phyloP scores from a whole-genome alignment of 2,329 filamentous ascomycete species.

The Cladobotryum protrusum region DNA sequence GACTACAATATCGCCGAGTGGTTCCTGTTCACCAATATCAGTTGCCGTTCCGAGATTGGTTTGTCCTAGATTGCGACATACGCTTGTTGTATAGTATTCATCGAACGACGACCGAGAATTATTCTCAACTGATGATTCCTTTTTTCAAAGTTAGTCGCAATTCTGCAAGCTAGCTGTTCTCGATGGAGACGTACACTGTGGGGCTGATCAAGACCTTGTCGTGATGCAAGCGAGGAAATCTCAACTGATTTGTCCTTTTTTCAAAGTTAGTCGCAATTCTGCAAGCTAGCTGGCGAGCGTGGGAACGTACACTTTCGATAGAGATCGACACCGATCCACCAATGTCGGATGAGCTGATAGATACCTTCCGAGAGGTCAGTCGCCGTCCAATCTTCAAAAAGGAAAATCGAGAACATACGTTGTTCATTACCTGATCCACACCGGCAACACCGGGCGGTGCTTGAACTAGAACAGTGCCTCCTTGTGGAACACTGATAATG shows the following conservation, averaged over 20 bases:
- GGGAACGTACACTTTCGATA: slow-evolving; percentile 14
- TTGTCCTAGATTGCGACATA: slow-evolving; percentile 1
- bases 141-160: slow-evolving; percentile 13
- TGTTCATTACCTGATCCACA: slow-evolving; percentile 5
- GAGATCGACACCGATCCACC: slow-evolving; percentile 8
- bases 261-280: slow-evolving; percentile 8
- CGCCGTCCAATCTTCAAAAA: neutral
- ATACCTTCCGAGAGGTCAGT: slow-evolving; percentile 18
- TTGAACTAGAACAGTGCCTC: neutral
- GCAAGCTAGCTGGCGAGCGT: neutral
- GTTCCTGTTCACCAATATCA: slow-evolving; percentile 5
- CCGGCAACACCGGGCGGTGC: neutral
- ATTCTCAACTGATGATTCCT: slow-evolving; percentile 11
- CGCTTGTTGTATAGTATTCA: slow-evolving; percentile 4
- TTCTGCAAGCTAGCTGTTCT: slow-evolving; percentile 3
- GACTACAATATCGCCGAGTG: neutral
- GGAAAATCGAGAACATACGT: slow-evolving; percentile 12
- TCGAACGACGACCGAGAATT: slow-evolving; percentile 1
- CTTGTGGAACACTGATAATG: neutral
- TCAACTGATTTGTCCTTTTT: slow-evolving; percentile 10
- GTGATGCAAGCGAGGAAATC: neutral
- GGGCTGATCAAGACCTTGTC: neutral
- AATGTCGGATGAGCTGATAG: slow-evolving; percentile 8
- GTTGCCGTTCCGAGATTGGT: neutral
- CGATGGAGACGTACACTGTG: slow-evolving; percentile 4